Conservation (phyloP, 2,329 filamentous ascomycete species). For the Pseudopyrenochaeta lycopersici region DNA sequence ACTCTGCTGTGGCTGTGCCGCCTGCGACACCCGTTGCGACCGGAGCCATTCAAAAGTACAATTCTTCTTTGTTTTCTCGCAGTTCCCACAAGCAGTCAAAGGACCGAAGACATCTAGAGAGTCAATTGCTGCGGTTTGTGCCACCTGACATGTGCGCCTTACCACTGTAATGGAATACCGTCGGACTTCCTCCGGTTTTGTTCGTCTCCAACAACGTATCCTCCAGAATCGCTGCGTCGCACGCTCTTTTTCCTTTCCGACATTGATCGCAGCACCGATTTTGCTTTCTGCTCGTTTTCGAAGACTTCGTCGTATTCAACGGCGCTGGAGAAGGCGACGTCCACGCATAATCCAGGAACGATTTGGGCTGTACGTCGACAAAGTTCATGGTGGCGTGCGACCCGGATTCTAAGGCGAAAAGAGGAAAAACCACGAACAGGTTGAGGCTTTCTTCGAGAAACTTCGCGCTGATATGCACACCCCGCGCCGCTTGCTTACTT, state of each 20-base stretch:
- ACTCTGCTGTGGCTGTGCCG: constrained; percentile 28
- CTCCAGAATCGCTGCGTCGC: constrained; percentile 52
- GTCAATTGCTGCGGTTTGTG: constrained; percentile 22
- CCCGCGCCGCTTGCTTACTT: constrained; percentile 34
- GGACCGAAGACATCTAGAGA: constrained; percentile 44
- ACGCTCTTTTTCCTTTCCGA: constrained; percentile 56
- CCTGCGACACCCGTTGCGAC: constrained; percentile 44
- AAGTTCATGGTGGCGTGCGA: constrained; percentile 43
- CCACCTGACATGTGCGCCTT: constrained; percentile 14
- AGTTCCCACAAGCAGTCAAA: constrained; percentile 52
- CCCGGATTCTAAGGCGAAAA: constrained; percentile 37
- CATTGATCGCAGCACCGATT: constrained; percentile 59
- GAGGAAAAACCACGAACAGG: constrained; percentile 35
- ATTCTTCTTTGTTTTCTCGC: constrained; percentile 54
- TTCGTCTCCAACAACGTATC: constrained; percentile 41
- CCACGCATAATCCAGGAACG: constrained; percentile 49
- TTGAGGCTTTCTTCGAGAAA: constrained; percentile 16
- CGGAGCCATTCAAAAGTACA: constrained; percentile 58
- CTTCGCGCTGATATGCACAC: constrained; percentile 38
- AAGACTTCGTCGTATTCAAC: constrained; percentile 31
- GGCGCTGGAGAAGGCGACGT: constrained; percentile 39
- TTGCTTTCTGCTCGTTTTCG: constrained; percentile 51
- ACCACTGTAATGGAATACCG: constrained; percentile 49
- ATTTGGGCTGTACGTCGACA: constrained; percentile 46
- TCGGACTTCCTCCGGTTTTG: constrained; percentile 30